Conservation (phyloP, 176 grass and related monocot genomes). For the Pharus latifolius region DNA sequence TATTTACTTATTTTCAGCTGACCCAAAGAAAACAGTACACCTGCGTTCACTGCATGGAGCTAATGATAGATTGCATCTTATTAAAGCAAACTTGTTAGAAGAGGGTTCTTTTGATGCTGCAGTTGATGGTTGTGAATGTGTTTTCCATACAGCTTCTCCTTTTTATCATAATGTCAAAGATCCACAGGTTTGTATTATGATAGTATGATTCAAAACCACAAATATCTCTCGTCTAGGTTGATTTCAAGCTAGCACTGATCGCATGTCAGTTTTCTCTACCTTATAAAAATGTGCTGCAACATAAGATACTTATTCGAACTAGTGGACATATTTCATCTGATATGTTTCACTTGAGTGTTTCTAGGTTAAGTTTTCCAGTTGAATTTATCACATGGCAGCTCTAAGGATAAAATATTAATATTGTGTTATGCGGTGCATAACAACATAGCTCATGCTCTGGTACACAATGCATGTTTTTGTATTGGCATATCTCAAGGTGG, state of each 20-base stretch:
- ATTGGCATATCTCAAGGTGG: too few species aligned
- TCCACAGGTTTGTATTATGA: constrained; percentile 27
- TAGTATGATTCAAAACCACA: not conserved
- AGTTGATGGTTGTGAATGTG: constrained; percentile 32
- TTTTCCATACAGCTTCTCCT: constrained; percentile 57
- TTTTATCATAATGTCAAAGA: constrained; percentile 40
- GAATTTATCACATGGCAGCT: too few species aligned
- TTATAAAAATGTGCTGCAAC: not conserved
- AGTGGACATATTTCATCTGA: too few species aligned
- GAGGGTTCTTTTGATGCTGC: constrained; percentile 36
- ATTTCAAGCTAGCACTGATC: not conserved
- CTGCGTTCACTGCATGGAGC: constrained; percentile 31
- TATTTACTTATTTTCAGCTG: constrained; percentile 19
- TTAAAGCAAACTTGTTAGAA: constrained; percentile 49
- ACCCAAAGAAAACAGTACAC: constrained; percentile 50
- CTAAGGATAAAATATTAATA: too few species aligned
- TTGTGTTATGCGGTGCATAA: too few species aligned
- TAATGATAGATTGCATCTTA: constrained; percentile 38
- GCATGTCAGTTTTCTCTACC: not conserved
- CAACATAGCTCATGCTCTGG: too few species aligned
- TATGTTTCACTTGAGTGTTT: not conserved
- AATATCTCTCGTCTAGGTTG: not conserved
- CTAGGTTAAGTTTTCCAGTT: too few species aligned
- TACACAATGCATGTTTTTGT: too few species aligned
- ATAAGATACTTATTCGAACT: not conserved